Evolutionary conservation across 2,329 filamentous ascomycete genomes (phyloP), one percentile per base, ranked within the genome.

Genomic region (Colletotrichum sojae): DNA sequence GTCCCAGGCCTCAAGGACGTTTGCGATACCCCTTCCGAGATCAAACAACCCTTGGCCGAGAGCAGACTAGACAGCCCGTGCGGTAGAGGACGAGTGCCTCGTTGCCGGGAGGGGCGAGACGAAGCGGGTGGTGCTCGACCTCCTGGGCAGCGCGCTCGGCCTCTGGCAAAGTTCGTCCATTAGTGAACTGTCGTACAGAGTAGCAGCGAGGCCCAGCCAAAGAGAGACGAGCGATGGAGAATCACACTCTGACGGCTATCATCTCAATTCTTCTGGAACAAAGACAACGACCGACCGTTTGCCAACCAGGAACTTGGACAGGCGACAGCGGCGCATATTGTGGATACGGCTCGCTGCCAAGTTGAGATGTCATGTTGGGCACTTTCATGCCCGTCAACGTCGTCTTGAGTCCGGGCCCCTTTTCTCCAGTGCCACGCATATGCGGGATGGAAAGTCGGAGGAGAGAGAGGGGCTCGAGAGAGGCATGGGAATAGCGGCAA

Each of bases 201-300:
- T 49, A 12, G n/a, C 46, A 18, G 12, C n/a, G 8, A 40, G 12
- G 43, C 18, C n/a, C 13, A 46, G 45, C 39, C 53, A 59, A 31
- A 45, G 13, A 48, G 13, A 36, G 2, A 39, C n/a, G 40, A 56
- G 55, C 43, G 31, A 46, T 22, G 49, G 62, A 60, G 55, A 60
- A 51, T 43, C 15, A 15, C 58, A 61, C 48, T 27, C 45, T 66
- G 49, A 51, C 62, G 66, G 54, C 66, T 51, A 66, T 69, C 66
- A 66, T 69, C 66, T 69, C 51, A 68, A 66, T 56, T 49, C 20
- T 51, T 67, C 51, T 56, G 55, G 63, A 69, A 69, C 62, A 65
- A 53, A 39, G 31, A 36, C 31, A 36, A 36, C 8, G 31, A n/a
- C 53, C 45, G 39, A 53, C 18, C 55, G 55, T 67, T 69, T 36